These are phyloP conservation scores for Geranium brycei DNA, from an alignment of 345 rosid species.

Conservation along the genomic window DNA sequence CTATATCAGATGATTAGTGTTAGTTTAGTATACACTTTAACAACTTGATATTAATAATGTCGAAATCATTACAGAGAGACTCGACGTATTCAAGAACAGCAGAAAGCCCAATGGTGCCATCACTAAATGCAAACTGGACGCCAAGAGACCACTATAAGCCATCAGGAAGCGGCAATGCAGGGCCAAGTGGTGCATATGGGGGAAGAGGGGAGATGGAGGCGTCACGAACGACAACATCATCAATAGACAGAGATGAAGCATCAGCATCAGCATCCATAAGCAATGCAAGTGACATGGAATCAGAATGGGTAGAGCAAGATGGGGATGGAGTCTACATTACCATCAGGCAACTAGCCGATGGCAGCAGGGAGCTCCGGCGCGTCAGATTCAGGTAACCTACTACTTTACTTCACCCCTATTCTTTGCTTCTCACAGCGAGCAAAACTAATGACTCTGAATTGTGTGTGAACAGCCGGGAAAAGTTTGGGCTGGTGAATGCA, in stretches of 20 bases:
- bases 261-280: slow-evolving; percentile 56
- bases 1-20: too few relatives aligned
- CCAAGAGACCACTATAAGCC: slow-evolving; percentile 64
- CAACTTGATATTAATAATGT: too few relatives aligned
- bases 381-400: slow-evolving; percentile 81
- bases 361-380: slow-evolving; percentile 89
- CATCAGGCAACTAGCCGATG: slow-evolving; percentile 72
- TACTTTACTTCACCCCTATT: neutral
- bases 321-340: slow-evolving; percentile 95
- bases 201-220: slow-evolving; percentile 56
- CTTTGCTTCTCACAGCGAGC: neutral
- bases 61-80: slow-evolving; percentile 44
- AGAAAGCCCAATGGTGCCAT: slow-evolving; percentile 55
- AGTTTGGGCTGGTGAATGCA: slow-evolving; percentile 85
- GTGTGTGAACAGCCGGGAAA: slow-evolving; percentile 56
- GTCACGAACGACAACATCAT: slow-evolving; percentile 68
- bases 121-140: slow-evolving; percentile 44
- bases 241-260: slow-evolving; percentile 59
- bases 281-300: slow-evolving; percentile 82
- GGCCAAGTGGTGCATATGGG: slow-evolving; percentile 48
- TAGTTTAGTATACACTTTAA: too few relatives aligned
- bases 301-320: slow-evolving; percentile 88
- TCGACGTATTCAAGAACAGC: slow-evolving; percentile 56
- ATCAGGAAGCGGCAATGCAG: slow-evolving; percentile 23
- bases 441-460: neutral